Percentiles rank a stretch among this genome's conserved stretches.
Evolutionary conservation across 345 rosid species (phyloP).

Genomic region (Populus davidiana): DNA sequence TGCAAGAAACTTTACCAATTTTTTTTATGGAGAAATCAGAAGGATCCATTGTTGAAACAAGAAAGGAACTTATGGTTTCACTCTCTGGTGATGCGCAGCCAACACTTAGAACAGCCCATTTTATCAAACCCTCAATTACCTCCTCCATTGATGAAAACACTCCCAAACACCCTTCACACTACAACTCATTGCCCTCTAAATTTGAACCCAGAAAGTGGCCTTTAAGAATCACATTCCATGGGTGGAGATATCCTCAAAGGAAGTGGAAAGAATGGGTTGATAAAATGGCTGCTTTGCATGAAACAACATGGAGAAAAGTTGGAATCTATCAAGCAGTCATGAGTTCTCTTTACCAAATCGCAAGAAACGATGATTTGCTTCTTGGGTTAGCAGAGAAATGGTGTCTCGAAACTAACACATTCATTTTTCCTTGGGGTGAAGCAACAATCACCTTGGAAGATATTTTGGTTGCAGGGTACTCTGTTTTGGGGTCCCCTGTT

Average conservation of each 20-base stretch:
- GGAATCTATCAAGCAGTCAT: slow-evolving; percentile 45
- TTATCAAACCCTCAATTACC: background rate
- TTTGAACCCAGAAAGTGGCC: slow-evolving; percentile 10
- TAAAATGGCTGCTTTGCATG: slow-evolving; percentile 32
- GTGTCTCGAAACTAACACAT: slow-evolving; percentile 45
- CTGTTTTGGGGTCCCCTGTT: slow-evolving; percentile 40
- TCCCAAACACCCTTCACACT: slow-evolving; percentile 20
- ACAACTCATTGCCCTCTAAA: background rate
- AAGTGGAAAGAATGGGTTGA: slow-evolving; percentile 42
- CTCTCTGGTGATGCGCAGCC: background rate
- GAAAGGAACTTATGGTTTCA: slow-evolving; percentile 8
- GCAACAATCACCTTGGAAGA: slow-evolving; percentile 51
- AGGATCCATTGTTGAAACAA: background rate
- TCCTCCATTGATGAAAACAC: background rate
- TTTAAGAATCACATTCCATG: slow-evolving; percentile 17
- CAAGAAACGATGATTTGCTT: slow-evolving; percentile 28
- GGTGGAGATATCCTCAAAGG: slow-evolving; percentile 20
- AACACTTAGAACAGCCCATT: background rate
- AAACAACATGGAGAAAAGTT: slow-evolving; percentile 34
- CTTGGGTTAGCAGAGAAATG: slow-evolving; percentile 44
- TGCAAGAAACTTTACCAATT: background rate
- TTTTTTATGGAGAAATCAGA: background rate
- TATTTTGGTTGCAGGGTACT: slow-evolving; percentile 33
- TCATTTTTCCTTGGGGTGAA: slow-evolving; percentile 55
- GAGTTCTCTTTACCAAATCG: slow-evolving; percentile 35